Evolutionary conservation across 2,329 filamentous ascomycete genomes (phyloP), one percentile per base, ranked within the genome.

Genomic region (Leptographium procerum): DNA sequence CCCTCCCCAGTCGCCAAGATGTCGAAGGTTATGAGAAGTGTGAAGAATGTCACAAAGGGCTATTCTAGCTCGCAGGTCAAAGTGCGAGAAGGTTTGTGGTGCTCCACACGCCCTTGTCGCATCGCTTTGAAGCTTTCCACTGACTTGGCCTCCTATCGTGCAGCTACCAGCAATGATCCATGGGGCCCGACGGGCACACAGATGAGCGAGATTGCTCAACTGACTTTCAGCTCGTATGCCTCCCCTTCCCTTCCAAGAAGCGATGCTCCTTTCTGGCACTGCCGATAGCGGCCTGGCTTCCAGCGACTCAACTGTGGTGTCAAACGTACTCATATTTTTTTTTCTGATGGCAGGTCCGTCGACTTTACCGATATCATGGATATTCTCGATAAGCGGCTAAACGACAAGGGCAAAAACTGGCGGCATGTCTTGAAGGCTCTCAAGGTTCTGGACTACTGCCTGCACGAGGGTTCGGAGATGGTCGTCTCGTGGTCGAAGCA

Each of bases 281-380:
- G 52, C 36, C 36, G 1, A 16, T 40, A 36, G 34, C 34, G 36
- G 36, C 36, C 7, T 36, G 34, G 34, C 34, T 16, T 40, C 36
- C 5, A 19, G 36, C 36, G 36, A 40, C 36, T 19, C 3, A 40
- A 40, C 13, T 40, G 8, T 19, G 19, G 36, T 40, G 36, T 40
- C 36, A 43, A n/a, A n/a, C 40, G n/a, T 43, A 19, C 53, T 34
- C 13, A 43, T 36, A 57, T 40, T 40, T 47, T 36, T 10, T 36
- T n/a, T 34, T 19, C 13, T 53, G 29, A 53, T 53, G 40, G 24
- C 64, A 95, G 92, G 69, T 91, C 91, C 40, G 92, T 88, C 73
- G 94, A 97, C 72, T 99, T 99, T 76, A 96, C 96, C 77, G 92
- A 99, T 71, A 96, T 99, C 68, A 96, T 99, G 87, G 94, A 99